These are phyloP conservation scores for Fusarium subtropicale DNA, from an alignment of 2,329 filamentous ascomycete species.

Conservation along the genomic window DNA sequence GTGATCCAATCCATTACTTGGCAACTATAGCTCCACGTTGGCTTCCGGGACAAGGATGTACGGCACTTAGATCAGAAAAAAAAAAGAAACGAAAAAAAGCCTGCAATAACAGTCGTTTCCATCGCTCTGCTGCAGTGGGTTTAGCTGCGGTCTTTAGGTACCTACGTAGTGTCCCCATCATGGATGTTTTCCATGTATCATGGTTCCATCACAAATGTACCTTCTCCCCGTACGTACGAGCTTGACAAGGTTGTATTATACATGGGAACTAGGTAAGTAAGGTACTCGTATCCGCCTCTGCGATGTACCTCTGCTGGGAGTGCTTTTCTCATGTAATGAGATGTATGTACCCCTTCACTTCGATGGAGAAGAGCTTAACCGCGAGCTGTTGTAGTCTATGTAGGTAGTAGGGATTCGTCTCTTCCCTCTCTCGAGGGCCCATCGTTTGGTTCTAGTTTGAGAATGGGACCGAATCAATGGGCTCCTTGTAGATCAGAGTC, in stretches of 20 bases:
- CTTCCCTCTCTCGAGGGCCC: conserved; percentile 28
- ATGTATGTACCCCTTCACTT: conserved; percentile 31
- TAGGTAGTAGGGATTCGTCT: conserved; percentile 1
- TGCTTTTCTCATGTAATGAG: conserved; percentile 35
- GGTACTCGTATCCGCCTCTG: conserved; percentile 37
- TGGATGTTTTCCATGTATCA: conserved; percentile 35
- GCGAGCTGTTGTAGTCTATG: conserved; percentile 4
- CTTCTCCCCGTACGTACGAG: conserved; percentile 17
- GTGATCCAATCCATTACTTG: conserved; percentile 9
- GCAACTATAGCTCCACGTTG: conserved; percentile 26
- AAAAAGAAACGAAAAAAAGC: not conserved
- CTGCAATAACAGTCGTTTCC: conserved; percentile 2
- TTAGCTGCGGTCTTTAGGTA: conserved; percentile 34
- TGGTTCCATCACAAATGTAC: conserved; percentile 34
- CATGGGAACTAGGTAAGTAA: conserved; percentile 24
- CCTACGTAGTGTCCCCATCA: conserved; percentile 36
- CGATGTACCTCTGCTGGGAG: conserved; percentile 23
- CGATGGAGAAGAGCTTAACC: conserved; percentile 34
- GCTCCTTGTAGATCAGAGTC: conserved; percentile 43
- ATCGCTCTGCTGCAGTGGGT: conserved; percentile 10
- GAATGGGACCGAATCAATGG: conserved; percentile 29
- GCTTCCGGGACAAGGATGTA: conserved; percentile 17
- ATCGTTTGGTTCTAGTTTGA: conserved; percentile 38
- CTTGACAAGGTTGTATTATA: conserved; percentile 39
- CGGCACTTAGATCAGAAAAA: conserved; percentile 19